These are phyloP conservation scores for Phaseolus coccineus DNA, from an alignment of 331 rosid genomes.

Conservation along the genomic window DNA sequence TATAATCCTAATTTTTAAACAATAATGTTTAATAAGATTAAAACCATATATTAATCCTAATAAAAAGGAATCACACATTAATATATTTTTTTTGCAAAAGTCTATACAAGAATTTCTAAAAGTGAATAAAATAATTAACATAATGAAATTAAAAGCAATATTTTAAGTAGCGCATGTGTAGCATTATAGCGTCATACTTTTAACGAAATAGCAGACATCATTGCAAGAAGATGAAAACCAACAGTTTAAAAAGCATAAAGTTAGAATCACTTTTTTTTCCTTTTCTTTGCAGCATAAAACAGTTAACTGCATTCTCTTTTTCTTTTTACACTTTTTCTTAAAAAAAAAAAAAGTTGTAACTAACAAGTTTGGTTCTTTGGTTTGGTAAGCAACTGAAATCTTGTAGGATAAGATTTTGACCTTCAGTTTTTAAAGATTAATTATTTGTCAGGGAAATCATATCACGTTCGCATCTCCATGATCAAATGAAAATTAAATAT, in stretches of 20 bases:
- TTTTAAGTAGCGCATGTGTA: not conserved
- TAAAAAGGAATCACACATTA: not conserved
- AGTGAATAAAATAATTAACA: not conserved
- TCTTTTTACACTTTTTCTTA: not conserved
- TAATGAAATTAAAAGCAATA: not conserved
- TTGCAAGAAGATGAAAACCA: constrained; percentile 16
- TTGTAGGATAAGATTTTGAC: not conserved
- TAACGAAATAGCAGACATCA: not conserved
- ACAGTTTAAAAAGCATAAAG: constrained; percentile 18
- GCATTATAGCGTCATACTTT: constrained; percentile 11
- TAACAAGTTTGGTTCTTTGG: constrained; percentile 8
- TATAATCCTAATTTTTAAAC: no score
- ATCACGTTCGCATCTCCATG: no score
- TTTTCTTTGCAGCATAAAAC: not conserved
- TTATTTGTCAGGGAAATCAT: not conserved
- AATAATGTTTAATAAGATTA: no score
- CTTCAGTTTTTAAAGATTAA: not conserved
- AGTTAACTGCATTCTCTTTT: constrained; percentile 3
- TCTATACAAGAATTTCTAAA: not conserved
- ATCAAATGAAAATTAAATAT: no score
- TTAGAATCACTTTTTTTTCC: not conserved
- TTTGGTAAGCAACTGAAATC: constrained; percentile 13
- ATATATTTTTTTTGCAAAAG: not conserved
- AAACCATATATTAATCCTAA: no score
- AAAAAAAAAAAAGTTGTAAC: constrained; percentile 2